Evolutionary conservation across 352 stramenopile species (phyloP).

Genomic region (Aphanomyces cochlioides): DNA sequence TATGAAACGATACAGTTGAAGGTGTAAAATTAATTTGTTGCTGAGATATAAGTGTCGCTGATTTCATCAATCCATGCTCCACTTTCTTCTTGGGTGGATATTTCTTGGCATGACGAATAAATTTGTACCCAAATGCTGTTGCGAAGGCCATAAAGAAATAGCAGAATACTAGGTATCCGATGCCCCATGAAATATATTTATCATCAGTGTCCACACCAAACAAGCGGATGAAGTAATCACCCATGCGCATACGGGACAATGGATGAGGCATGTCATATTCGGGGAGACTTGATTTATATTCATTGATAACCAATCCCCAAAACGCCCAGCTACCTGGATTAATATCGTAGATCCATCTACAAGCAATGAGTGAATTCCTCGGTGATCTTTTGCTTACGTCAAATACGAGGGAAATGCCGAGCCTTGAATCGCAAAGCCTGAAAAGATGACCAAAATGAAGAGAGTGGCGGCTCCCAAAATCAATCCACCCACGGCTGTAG

Average conservation of each 20-base stretch:
- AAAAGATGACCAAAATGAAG: conserved; percentile 25
- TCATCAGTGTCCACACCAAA: neutral
- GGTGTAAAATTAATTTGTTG: neutral
- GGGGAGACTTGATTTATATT: conserved; percentile 17
- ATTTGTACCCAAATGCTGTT: conserved; percentile 8
- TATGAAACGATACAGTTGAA: neutral
- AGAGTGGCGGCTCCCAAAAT: conserved; percentile 15
- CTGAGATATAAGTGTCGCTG: neutral
- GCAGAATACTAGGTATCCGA: conserved; percentile 3
- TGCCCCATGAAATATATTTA: conserved; percentile 12
- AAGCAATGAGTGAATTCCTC: neutral
- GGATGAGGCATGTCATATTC: conserved; percentile 6
- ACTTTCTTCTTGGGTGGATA: neutral
- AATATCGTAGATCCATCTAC: conserved; percentile 21
- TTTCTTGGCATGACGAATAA: conserved; percentile 20
- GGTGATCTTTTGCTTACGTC: neutral
- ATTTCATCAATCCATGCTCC: no score
- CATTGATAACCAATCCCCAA: conserved; percentile 21
- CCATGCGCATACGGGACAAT: conserved; percentile 12
- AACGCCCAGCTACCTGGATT: conserved; percentile 30
- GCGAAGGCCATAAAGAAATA: conserved; percentile 22
- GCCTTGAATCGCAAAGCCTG: conserved; percentile 24
- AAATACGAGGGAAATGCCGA: conserved; percentile 17
- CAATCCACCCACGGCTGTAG: neutral
- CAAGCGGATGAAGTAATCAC: conserved; percentile 24